Percentiles rank a stretch among this genome's conserved stretches.
These are phyloP conservation scores for Lentithecium fluviatile DNA, from an alignment of 495 filamentous ascomycete genomes.

Conservation along the genomic window DNA sequence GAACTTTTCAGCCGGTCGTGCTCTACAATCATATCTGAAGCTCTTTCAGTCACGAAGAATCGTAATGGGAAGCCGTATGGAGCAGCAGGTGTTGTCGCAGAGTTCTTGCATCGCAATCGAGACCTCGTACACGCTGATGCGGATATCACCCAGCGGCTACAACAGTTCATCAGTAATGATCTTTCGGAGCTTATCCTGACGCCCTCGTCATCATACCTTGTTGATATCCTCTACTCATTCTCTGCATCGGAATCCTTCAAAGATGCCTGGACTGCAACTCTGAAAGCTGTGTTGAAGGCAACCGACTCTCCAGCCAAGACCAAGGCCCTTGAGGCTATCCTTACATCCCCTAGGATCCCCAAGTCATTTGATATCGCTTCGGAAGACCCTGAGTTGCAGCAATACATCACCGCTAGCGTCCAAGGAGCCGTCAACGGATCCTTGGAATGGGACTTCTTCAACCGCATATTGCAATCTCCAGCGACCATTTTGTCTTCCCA, in stretches of 20 bases:
- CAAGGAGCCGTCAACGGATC: constrained; percentile 28
- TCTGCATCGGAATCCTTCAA: constrained; percentile 31
- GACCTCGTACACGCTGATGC: constrained; percentile 33
- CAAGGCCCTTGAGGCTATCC: constrained; percentile 36
- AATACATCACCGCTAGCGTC: constrained; percentile 32
- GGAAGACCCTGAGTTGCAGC: constrained; percentile 36
- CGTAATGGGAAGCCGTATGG: constrained; percentile 83
- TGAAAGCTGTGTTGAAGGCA: constrained; percentile 36
- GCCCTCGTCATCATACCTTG: constrained; percentile 50
- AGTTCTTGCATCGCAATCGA: constrained; percentile 42
- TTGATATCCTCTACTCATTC: constrained; percentile 37
- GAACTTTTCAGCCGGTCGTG: constrained; percentile 30
- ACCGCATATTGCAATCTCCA: constrained; percentile 27
- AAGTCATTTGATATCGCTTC: constrained; percentile 25
- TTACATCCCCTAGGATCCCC: constrained; percentile 37
- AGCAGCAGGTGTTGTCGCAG: constrained; percentile 63
- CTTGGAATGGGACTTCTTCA: constrained; percentile 34
- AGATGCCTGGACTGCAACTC: constrained; percentile 32
- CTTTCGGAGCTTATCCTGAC: constrained; percentile 54
- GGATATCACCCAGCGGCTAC: constrained; percentile 34
- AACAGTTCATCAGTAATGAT: constrained; percentile 49
- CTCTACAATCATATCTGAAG: constrained; percentile 48
- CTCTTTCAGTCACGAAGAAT: constrained; percentile 51
- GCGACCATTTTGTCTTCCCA: constrained; percentile 22
- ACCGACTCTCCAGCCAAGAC: constrained; percentile 37